Evolutionary conservation across 768 basidiomycete species (phyloP), one percentile per base, ranked within the genome.

Genomic region (Exidia glandulosa): DNA sequence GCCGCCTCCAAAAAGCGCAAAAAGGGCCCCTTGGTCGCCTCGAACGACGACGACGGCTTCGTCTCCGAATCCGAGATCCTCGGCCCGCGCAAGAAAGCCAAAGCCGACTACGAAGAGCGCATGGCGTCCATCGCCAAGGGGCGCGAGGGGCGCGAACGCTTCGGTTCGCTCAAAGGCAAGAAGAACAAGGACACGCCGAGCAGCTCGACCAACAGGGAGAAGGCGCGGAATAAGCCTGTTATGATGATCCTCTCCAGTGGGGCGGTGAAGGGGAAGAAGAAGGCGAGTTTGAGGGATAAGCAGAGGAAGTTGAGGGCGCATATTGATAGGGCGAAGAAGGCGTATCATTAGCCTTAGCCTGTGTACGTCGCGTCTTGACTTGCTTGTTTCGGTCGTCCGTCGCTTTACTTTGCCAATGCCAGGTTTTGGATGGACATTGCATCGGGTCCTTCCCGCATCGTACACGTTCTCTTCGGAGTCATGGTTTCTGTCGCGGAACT

Each of bases 111-210:
- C 70, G 90, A 90, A 59, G 94, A 94, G 67, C 87, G 95, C 23
- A 81, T 98, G 73, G 94, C 89, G 3, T 88, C 86, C 7, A 88
- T 97, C 63, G 84, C 88, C 68, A 90, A 92, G 69, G 95, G 95
- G 0, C 81, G 94, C 37, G 94, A 98, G 72, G 95, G 93, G 0
- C 81, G 95, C 56, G 94, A 95, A 70, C 95, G 94, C 74, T 96
- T 85, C 69, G 90, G 90, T 25, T 89, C 88, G 37, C 74, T 82
- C 64, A 95, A 88, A 75, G 93, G 92, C n/a, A 94, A 94, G 77
- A 88, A 90, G 73, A 90, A 83, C 61, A 92, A 91, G 70, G 90
- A 77, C 34, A 73, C 76, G 12, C 83, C 86, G 61, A 92, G 90
- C 72, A 91, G 89, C 68, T 85, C 88, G 59, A 95, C 94, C 33